Evolutionary conservation across 306 rosid genomes (phyloP), one percentile per base, ranked within the genome.

Genomic region (Alnus rubra): DNA sequence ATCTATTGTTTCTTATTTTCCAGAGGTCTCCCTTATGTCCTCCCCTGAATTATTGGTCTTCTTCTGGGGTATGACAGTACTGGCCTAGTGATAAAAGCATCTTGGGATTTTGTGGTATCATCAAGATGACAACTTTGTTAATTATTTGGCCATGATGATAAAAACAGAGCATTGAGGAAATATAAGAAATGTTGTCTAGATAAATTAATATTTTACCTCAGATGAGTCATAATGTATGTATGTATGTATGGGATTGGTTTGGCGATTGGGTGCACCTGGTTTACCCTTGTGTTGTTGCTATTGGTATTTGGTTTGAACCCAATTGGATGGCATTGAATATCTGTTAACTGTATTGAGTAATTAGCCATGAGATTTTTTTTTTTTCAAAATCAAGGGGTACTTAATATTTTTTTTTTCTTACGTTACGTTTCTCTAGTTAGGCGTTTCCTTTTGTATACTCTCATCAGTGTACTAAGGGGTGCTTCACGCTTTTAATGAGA

Each of bases 221-320:
- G 4, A 28, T 59, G 14, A 1, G 65, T 59, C 13, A 28, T 19
- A 28, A 11, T 7, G 28, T 54, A 54, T 54, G 60, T 51, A 55
- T 55, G 62, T 23, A 59, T 59, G 37, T 23, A 28, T 10, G 28
- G 37, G 39, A 59, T 28, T 59, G 14, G 65, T 59, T 4, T 59
- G 65, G 65, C 13, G 10, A 28, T 28, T 59, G 37, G 62, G 7
- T 59, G 65, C 35, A 28, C 65, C 30, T 30, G 10, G 15, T 8
- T 59, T 19, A 59, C 65, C 37, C 42, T 52, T 52, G 44, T 45
- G 31, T 59, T 76, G 19, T 52, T 53, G 78, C 49, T 12, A 67
- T 65, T 69, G 35, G 71, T 45, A 62, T 83, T 53, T 75, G 30
- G 53, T 77, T 73, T 54, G 69, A 62, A 86, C 48, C 50, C 52